Percentiles rank a stretch among this genome's conserved stretches.
Conservation (phyloP, 495 filamentous ascomycete genomes). For the Podospora comata region DNA sequence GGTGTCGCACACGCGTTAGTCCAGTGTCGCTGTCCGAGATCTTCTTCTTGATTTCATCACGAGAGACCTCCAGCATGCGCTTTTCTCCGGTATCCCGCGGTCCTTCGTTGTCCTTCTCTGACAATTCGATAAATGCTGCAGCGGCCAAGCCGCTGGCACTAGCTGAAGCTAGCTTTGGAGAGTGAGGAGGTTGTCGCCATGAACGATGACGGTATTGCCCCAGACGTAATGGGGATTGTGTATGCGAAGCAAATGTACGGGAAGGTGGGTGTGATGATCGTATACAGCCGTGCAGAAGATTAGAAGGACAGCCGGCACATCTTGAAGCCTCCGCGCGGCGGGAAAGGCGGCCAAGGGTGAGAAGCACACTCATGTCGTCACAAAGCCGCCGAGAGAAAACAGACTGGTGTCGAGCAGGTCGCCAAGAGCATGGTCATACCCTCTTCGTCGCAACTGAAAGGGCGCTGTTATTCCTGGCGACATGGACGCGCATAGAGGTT, state of each 20-base stretch:
- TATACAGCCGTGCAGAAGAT: neutral
- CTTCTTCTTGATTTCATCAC: constrained; percentile 66
- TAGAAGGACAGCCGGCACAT: neutral
- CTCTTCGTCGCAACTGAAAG: constrained; percentile 1
- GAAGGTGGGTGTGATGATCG: neutral
- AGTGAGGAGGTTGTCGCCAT: constrained; percentile 20
- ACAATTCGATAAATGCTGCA: constrained; percentile 66
- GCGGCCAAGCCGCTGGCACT: constrained; percentile 47
- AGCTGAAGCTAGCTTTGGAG: constrained; percentile 30
- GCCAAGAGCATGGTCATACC: constrained; percentile 24
- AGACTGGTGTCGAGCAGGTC: constrained; percentile 6
- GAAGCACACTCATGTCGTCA: constrained; percentile 33
- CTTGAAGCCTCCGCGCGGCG: constrained; percentile 20
- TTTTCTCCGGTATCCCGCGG: constrained; percentile 68
- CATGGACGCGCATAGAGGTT: neutral
- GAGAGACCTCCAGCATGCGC: constrained; percentile 80
- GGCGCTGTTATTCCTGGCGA: neutral
- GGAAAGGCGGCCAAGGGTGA: constrained; percentile 30
- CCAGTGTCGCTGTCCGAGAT: constrained; percentile 59
- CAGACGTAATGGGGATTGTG: neutral
- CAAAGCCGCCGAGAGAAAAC: constrained; percentile 6
- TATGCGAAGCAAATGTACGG: constrained; percentile 8
- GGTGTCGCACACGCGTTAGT: constrained; percentile 50
- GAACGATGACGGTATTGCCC: constrained; percentile 12
- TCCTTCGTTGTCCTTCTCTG: constrained; percentile 59